A percentile compares a stretch with the other conserved stretches of the same genome.
Evolutionary conservation across 2,329 filamentous ascomycete genomes (phyloP).

Genomic region (Lasiodiplodia hormozganensis): DNA sequence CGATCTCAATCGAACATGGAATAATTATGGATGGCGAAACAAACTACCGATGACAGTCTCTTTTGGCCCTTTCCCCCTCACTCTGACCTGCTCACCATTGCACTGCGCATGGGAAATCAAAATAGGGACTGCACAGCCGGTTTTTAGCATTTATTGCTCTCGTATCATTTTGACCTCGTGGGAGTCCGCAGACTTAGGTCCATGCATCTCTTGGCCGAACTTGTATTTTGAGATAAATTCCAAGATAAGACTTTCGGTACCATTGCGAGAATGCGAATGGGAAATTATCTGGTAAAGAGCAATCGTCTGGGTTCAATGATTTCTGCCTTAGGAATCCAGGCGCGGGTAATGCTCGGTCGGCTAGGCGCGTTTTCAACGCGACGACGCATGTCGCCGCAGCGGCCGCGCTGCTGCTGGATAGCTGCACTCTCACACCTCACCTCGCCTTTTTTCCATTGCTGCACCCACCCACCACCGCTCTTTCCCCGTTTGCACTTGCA

Average conservation of each 20-base stretch:
- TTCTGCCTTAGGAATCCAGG: not conserved
- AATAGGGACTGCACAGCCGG: too few species aligned
- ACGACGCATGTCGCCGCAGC: conserved; percentile 19
- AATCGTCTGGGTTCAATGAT: not conserved
- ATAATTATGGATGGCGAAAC: too few species aligned
- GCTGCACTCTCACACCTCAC: conserved; percentile 10
- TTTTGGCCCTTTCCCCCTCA: not conserved
- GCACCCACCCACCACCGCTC: conserved; percentile 16
- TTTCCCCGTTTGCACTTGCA: conserved; percentile 15
- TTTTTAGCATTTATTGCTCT: too few species aligned
- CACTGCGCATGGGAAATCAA: not conserved
- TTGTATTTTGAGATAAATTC: too few species aligned
- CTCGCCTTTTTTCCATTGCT: not conserved
- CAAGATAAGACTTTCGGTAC: too few species aligned
- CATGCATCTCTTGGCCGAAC: too few species aligned
- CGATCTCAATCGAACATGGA: too few species aligned
- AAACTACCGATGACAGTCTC: not conserved
- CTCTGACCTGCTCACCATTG: too few species aligned
- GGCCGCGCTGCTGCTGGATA: conserved; percentile 3
- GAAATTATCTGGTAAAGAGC: not conserved
- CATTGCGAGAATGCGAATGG: too few species aligned
- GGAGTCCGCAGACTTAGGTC: too few species aligned
- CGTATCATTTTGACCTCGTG: too few species aligned
- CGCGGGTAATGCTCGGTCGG: conserved; percentile 3
- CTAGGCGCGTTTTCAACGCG: conserved; percentile 24